Evolutionary conservation across 805 yeast species (phyloP), one percentile per base, ranked within the genome.

Genomic region (Metschnikowia continentalis): DNA sequence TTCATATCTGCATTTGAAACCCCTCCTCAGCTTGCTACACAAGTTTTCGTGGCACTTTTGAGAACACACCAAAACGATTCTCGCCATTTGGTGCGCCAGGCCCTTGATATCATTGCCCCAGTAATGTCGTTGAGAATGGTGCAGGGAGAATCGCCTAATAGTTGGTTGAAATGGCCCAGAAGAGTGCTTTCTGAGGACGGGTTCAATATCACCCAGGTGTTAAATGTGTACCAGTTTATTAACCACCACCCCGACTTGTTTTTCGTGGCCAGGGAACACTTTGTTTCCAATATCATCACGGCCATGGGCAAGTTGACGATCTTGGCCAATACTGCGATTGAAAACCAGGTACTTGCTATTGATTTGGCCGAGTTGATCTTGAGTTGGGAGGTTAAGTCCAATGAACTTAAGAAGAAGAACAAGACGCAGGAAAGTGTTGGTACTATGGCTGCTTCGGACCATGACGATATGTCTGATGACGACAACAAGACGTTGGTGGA

Each of bases 101-200:
- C 97, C 0, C 74, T 95, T 35, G 96, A 91, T 61, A 72, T 88
- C 4, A 71, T 94, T 17, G 97, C 97, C 0, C 96, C 97, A 0
- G 94, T 87, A 0, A 77, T 92, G 76, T 83, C 88, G 1, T 76
- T 77, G 49, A 75, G 95, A 47, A 79, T 87, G 68, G 73, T 73
- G 1, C 73, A 74, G 20, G 72, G 71, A 6, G 88, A 82, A 0
- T 73, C 80, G 5, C 78, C 82, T 6, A 72, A 77, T 53, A 76
- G 75, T 48, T 94, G 98, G 98, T 79, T 94, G 47, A 91, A 88
- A 58, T 90, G 96, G 91, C 96, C 97, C 0, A 83, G 97, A 57
- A 78, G 97, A 47, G 94, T 92, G 1, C 75, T 94, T 13, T 84
- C 91, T 2, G 98, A 95, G 63, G 96, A 90, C 61, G 92, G 94